phyloP scores from a whole-genome alignment of 2,329 filamentous ascomycete species.

The Pyrenophora tritici-repentis region DNA sequence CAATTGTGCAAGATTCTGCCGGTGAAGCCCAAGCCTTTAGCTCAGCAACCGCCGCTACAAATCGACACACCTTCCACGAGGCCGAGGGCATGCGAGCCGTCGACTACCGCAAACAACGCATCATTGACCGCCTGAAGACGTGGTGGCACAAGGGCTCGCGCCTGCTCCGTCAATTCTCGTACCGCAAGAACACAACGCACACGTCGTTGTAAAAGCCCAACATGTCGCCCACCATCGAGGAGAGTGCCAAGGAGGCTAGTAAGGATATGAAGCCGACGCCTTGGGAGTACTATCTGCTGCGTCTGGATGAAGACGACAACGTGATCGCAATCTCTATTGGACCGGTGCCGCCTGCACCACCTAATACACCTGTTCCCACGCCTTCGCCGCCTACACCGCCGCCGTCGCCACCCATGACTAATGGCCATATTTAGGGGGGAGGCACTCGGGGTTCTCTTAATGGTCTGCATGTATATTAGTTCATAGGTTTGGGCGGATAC shows the following conservation, averaged over 20 bases:
- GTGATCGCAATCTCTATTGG: too few species aligned
- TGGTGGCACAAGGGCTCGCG: conserved; percentile 31
- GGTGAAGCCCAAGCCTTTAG: conserved; percentile 26
- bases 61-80: conserved; percentile 33
- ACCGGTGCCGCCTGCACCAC: not conserved
- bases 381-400: not conserved
- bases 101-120: conserved; percentile 26
- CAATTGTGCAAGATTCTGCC: conserved; percentile 24
- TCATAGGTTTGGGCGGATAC: too few species aligned
- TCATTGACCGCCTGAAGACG: conserved; percentile 26
- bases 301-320: not conserved
- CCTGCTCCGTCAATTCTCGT: conserved; percentile 21
- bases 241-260: too few species aligned
- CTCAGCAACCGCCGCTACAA: conserved; percentile 15
- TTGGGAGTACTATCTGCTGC: too few species aligned
- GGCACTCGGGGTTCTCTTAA: too few species aligned
- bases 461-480: too few species aligned
- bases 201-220: not conserved
- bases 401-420: not conserved
- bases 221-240: too few species aligned
- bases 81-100: conserved; percentile 31
- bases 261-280: too few species aligned
- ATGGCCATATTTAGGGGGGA: too few species aligned
- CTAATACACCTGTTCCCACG: not conserved
- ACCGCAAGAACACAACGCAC: conserved; percentile 6